Evolutionary conservation across 1,284 basidiomycete species (phyloP), one percentile per base, ranked within the genome.

Genomic region (Cryptococcus hybrid): DNA sequence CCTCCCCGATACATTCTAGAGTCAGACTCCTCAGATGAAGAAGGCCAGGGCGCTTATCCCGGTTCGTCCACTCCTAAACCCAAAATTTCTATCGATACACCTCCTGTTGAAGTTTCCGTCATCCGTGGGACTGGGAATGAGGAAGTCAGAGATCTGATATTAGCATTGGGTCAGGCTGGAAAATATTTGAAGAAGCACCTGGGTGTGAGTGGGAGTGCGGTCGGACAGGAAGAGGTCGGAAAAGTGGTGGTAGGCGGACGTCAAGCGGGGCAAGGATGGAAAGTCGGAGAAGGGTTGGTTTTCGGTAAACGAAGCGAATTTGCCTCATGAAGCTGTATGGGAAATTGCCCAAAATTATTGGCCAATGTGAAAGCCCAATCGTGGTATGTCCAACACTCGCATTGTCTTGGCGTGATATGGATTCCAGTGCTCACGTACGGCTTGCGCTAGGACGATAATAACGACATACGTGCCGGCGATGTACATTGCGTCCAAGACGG

Each of bases 21-120:
- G 58, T 77, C 75, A 8, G 75, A 77, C 59, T 71, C 68, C 8
- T 73, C 71, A 1, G 75, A 77, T 52, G 75, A 77, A 59, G 73
- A 75, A 62, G 73, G 72, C 5, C 68, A 72, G 57, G 72, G 72
- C n/a, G 52, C 47, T n/a, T 74, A 75, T 57, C 59, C 58, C 1
- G 60, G 46, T 40, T 24, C 43, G 30, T 57, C 48, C 18, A 51
- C 58, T 12, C 51, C 62, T 15, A 49, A 50, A 54, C 53, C 54
- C 18, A 56, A 61, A 42, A 38, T 53, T 18, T 51, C 52, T 30
- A 40, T 46, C 11, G 30, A 7, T 7, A 24, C 37, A 12, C 38
- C 15, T 24, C 15, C 34, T 48, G 18, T 47, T 24, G 34, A 9
- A 24, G 43, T 34, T 52, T 34, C 13, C 7, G 6, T 15, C 40